Evolutionary conservation across 768 basidiomycete species (phyloP).

Genomic region (Termitomyces sp.): DNA sequence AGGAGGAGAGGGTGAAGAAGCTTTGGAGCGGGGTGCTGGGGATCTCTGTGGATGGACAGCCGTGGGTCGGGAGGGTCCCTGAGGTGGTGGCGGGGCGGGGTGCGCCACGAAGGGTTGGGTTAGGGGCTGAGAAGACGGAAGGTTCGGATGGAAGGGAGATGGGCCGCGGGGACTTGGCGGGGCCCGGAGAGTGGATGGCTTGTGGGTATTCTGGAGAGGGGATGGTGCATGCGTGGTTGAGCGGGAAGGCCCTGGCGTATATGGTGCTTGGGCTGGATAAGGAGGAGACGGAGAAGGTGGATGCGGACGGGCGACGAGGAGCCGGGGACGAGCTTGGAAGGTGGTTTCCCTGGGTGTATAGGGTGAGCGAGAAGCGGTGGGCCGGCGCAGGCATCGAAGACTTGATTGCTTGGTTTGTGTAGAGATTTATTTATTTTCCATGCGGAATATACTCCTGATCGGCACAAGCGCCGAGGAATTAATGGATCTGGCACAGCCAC

Average conservation of each 20-base stretch:
- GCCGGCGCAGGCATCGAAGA: constrained; percentile 37
- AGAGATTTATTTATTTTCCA: not conserved
- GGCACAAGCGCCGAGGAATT: too few relatives aligned
- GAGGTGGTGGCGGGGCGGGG: constrained; percentile 39
- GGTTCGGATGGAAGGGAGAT: too few relatives aligned
- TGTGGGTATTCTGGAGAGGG: constrained; percentile 74
- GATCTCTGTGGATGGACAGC: constrained; percentile 54
- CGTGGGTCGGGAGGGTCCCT: constrained; percentile 72
- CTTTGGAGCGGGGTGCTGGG: constrained; percentile 37
- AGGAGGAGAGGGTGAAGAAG: too few relatives aligned
- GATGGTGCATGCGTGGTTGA: constrained; percentile 69
- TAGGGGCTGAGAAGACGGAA: not conserved
- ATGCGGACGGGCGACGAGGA: constrained; percentile 5
- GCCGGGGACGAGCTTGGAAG: constrained; percentile 18
- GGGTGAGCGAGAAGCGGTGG: constrained; percentile 48
- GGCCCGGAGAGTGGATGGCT: constrained; percentile 66
- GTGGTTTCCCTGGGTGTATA: constrained; percentile 50
- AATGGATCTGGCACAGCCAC: constrained; percentile 15
- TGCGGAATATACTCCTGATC: too few relatives aligned
- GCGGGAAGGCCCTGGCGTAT: constrained; percentile 51
- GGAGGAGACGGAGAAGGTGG: not conserved
- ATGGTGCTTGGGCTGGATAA: constrained; percentile 50
- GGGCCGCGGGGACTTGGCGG: constrained; percentile 17
- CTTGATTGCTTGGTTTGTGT: constrained; percentile 16
- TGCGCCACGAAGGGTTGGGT: not conserved